Base-by-base conservation (phyloP, 352 stramenopile genomes). In the Phytophthora hibernalis region DNA sequence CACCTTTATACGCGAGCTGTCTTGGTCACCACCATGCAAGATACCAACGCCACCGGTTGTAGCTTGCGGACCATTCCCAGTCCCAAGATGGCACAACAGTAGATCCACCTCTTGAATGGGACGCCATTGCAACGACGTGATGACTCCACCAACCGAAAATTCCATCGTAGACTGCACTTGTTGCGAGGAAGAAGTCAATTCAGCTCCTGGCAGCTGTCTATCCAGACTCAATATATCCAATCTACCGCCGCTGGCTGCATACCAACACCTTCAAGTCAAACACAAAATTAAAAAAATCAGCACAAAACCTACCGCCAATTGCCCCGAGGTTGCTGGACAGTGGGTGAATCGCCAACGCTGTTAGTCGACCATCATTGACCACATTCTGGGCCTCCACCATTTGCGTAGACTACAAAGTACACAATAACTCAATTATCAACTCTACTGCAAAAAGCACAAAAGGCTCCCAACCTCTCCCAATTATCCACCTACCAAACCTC, bases 121-220 rank as follows among this genome's bases (percentile, higher is more conserved):
- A 24, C 71, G 71, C 71, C 71, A 79, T 28, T 79, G 48, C 35
- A 79, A 37, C 12, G 71, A 70, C n/a, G 67, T 76, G 30, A 79
- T 60, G 11, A 76, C 15, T 5, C 57, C 62, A 3, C 26, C 7
- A 35, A 67, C n/a, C 6, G 54, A 11, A 35, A 68, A 68, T 33
- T 59, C 28, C 6, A 30, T 49, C 12, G 74, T 58, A 6, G 71
- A 40, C 53, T 53, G 15, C 15, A 52, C 44, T 1, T 30, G 30
- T 42, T 68, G 67, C 43, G 33, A 65, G 22, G 52, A 9, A n/a
- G 35, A 55, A 9, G 21, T 24, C 9, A 40, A 45, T 8, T n/a
- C 52, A 54, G 26, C 4, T 12, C 37, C 37, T 33, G 40, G 13
- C 13, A 13, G 45, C 20, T 51, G 4, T 24, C 15, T 57, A 11